Evolutionary conservation across 352 stramenopile genomes (phyloP).

Genomic region (Phytophthora ohioensis): DNA sequence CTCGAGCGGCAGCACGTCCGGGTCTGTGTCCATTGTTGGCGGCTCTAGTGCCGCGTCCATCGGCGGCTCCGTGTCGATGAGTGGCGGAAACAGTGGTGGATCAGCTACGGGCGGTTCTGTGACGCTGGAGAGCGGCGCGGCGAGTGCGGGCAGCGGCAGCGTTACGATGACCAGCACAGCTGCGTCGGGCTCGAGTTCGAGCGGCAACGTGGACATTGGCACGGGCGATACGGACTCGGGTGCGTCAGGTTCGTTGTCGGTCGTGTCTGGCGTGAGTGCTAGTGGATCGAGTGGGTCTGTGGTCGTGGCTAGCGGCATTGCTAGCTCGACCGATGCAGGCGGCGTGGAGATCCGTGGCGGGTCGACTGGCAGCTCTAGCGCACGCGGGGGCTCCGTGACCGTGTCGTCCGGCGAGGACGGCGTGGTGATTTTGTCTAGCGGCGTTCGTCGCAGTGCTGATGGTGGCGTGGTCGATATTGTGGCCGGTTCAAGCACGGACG

Average conservation of each 20-base stretch:
- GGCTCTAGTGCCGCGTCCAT: slow-evolving; percentile 7
- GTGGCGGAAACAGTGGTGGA: slow-evolving; percentile 8
- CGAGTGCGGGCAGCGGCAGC: slow-evolving; percentile 16
- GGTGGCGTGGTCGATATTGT: slow-evolving; percentile 25
- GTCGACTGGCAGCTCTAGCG: slow-evolving; percentile 3
- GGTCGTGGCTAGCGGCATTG: slow-evolving; percentile 27
- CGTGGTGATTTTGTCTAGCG: slow-evolving; percentile 16
- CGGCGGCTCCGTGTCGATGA: slow-evolving; percentile 7
- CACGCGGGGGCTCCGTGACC: slow-evolving; percentile 15
- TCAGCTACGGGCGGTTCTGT: slow-evolving; percentile 16
- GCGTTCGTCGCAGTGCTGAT: slow-evolving; percentile 14
- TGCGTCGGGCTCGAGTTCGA: slow-evolving; percentile 7
- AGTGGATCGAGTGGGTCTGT: slow-evolving; percentile 17
- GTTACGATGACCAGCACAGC: slow-evolving; percentile 3
- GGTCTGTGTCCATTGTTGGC: slow-evolving; percentile 11
- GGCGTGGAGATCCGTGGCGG: slow-evolving; percentile 16
- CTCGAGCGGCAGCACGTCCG: slow-evolving; percentile 4
- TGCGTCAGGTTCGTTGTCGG: slow-evolving; percentile 12
- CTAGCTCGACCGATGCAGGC: slow-evolving; percentile 22
- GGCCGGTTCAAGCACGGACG: slow-evolving; percentile 23
- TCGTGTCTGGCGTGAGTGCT: slow-evolving; percentile 14
- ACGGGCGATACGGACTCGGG: slow-evolving; percentile 3
- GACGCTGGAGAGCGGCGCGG: slow-evolving; percentile 12
- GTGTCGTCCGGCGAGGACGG: slow-evolving; percentile 10
- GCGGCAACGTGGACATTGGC: slow-evolving; percentile 11